Conservation (phyloP, 2,329 filamentous ascomycete genomes). For the Apiospora arundinis region DNA sequence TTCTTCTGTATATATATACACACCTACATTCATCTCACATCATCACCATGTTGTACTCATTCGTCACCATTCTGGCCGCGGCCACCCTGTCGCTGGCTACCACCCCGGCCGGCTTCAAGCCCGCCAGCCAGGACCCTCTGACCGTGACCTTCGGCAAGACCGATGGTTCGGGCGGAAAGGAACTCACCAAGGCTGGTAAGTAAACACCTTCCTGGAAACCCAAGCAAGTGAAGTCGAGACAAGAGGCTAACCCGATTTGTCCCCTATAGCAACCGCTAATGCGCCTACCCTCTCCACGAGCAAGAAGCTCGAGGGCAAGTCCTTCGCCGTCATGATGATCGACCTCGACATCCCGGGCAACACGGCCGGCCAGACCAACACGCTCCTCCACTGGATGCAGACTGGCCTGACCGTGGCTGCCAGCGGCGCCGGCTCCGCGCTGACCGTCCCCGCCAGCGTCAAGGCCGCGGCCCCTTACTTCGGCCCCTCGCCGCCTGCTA, state of each 20-base stretch:
- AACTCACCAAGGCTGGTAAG: conserved; percentile 46
- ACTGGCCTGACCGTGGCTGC: conserved; percentile 40
- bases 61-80: conserved; percentile 39
- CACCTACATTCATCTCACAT: conserved; percentile 11
- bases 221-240: not conserved
- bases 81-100: conserved; percentile 45
- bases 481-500: conserved; percentile 37
- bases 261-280: conserved; percentile 40
- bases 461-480: conserved; percentile 36
- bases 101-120: conserved; percentile 50
- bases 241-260: not conserved
- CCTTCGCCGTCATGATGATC: conserved; percentile 50
- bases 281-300: conserved; percentile 45
- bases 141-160: conserved; percentile 47
- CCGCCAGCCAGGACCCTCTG: conserved; percentile 44
- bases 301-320: conserved; percentile 46
- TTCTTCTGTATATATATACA: conserved; percentile 9
- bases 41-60: conserved; percentile 42
- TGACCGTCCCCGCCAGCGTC: conserved; percentile 30
- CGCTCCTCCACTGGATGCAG: conserved; percentile 52
- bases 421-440: conserved; percentile 32
- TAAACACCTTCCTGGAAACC: not conserved
- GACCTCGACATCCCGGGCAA: conserved; percentile 55
- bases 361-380: conserved; percentile 43
- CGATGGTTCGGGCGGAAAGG: conserved; percentile 45